Conservation (phyloP, 2,329 filamentous ascomycete genomes). For the Neofusicoccum laricinum region DNA sequence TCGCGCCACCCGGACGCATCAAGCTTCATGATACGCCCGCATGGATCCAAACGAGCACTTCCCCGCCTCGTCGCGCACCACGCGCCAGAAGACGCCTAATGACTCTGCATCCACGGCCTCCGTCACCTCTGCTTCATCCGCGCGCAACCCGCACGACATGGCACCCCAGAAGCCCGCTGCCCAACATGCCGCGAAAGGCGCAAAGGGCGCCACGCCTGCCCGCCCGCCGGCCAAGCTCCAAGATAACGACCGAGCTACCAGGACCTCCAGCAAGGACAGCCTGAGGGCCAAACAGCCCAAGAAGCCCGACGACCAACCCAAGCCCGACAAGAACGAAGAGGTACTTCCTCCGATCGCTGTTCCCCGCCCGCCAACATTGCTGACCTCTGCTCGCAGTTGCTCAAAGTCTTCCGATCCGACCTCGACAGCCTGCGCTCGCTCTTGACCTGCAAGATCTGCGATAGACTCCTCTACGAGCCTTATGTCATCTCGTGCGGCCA, state of each 20-base stretch:
- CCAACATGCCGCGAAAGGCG: background rate
- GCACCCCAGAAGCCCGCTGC: slow-evolving; percentile 8
- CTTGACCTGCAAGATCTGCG: slow-evolving; percentile 67
- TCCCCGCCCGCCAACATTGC: slow-evolving; percentile 14
- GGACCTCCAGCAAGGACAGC: slow-evolving; percentile 37
- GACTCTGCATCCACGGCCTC: slow-evolving; percentile 4
- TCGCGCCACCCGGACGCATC: background rate
- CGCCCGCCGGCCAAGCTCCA: slow-evolving; percentile 29
- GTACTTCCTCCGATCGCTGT: slow-evolving; percentile 20
- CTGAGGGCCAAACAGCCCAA: slow-evolving; percentile 37
- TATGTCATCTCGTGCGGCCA: slow-evolving; percentile 67
- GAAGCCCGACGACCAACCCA: slow-evolving; percentile 31
- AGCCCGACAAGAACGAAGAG: slow-evolving; percentile 35
- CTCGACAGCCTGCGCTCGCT: slow-evolving; percentile 60
- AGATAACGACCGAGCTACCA: slow-evolving; percentile 29
- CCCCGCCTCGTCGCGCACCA: slow-evolving; percentile 14
- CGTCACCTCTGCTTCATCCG: background rate
- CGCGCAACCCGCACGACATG: slow-evolving; percentile 2
- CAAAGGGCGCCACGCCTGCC: slow-evolving; percentile 4
- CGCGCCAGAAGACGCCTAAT: slow-evolving; percentile 17
- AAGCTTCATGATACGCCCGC: slow-evolving; percentile 13
- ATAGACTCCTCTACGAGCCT: slow-evolving; percentile 66
- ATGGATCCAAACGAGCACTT: slow-evolving; percentile 14
- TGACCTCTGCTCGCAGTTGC: slow-evolving; percentile 33
- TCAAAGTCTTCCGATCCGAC: slow-evolving; percentile 45